These are phyloP conservation scores for Takashimella tepidaria DNA, from an alignment of 1,284 basidiomycete genomes.

Conservation along the genomic window DNA sequence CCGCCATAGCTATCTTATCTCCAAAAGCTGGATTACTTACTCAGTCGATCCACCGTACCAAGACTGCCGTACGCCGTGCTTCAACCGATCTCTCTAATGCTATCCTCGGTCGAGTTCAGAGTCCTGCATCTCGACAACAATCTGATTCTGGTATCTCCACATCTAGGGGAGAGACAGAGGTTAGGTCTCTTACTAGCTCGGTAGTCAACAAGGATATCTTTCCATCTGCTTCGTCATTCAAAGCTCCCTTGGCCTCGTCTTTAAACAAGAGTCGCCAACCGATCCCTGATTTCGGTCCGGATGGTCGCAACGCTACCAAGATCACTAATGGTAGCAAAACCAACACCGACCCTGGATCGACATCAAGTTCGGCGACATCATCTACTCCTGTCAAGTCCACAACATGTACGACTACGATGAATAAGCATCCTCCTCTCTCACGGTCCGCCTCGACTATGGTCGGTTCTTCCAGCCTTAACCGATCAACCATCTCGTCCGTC, in stretches of 20 bases:
- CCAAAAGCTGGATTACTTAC: neutral
- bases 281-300: slow-evolving; percentile 13
- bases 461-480: neutral
- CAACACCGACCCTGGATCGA: slow-evolving; percentile 11
- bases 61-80: slow-evolving; percentile 5
- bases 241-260: neutral
- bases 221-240: too few relatives aligned
- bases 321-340: neutral
- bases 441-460: neutral
- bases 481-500: neutral
- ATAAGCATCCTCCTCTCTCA: slow-evolving; percentile 13
- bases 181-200: neutral
- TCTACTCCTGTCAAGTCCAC: neutral
- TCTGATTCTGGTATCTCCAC: neutral
- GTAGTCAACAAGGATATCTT: too few relatives aligned
- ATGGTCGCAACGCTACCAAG: neutral
- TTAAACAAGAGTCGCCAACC: neutral
- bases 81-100: slow-evolving; percentile 14
- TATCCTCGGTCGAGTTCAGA: neutral
- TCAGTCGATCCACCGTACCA: neutral
- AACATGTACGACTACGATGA: slow-evolving; percentile 9
- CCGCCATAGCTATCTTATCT: neutral
- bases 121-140: neutral
- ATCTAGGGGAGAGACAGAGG: neutral
- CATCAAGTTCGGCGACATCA: slow-evolving; percentile 9